Base-by-base conservation (phyloP, 805 yeast genomes). In the Ogataea haglerorum region DNA sequence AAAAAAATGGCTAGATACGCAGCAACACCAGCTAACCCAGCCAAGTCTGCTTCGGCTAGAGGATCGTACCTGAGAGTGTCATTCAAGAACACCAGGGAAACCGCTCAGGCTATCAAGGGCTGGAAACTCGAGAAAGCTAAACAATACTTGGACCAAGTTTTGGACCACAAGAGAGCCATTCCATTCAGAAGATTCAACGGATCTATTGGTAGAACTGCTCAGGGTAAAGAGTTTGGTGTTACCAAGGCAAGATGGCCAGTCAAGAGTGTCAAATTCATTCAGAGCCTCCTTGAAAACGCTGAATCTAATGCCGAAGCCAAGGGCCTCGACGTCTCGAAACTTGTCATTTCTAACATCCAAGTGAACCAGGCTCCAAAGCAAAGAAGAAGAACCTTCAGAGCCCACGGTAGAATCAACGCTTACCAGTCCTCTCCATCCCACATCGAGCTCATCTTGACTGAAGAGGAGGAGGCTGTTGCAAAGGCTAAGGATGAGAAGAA, bases 201-300 rank as follows among this genome's bases (percentile, higher is more conserved):
- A 59, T 86, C 96, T 63, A 90, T 87, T 65, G 99, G 99, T 74
- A 86, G 99, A 80, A 89, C 99, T 65, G 96, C 95, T 63, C 99
- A 93, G 79, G 99, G 96, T 78, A 91, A 93, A 79, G 99, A 93
- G 80, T 93, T 91, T 68, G 98, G 98, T 76, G 96, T 90, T 70
- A 88, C 96, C 82, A 90, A 85, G 78, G 99, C 99, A 64, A 90
- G 99, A 88, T 93, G 99, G 99, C 99, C 99, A 69, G 95, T 81
- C 57, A 93, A 93, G 85, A 86, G 96, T 54, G 97, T 93, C 72
- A 86, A 88, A 76, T 89, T 85, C 75, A 76, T 93, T 67, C 82
- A 85, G 71, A 96, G 88, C 71, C 82, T 93, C 70, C 82, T 93
- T 75, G 82, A 83, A 75, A 93, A 93, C 75, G 99, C 99, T 69